These are phyloP conservation scores for Rhamnella rubrinervis DNA, from an alignment of 331 rosid species.

Conservation along the genomic window DNA sequence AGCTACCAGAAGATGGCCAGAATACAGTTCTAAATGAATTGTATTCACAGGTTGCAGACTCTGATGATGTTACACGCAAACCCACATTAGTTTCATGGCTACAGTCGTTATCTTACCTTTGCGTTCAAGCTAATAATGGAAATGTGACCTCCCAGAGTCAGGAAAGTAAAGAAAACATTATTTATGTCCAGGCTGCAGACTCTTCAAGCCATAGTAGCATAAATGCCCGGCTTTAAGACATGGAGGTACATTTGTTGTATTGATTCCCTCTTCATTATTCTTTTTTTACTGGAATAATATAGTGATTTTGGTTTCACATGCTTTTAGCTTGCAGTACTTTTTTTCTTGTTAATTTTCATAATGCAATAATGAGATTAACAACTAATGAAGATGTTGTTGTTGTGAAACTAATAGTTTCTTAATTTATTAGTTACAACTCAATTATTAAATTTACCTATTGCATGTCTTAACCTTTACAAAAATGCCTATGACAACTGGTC, in stretches of 20 bases:
- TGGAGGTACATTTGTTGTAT: constrained; percentile 9
- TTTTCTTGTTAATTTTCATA: background rate
- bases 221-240: constrained; percentile 55
- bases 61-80: constrained; percentile 87
- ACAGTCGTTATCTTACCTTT: constrained; percentile 84
- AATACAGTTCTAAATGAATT: constrained; percentile 68
- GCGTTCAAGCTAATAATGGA: constrained; percentile 44
- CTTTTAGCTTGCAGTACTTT: background rate
- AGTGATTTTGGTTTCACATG: background rate
- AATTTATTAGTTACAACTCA: too few species aligned
- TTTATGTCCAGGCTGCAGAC: constrained; percentile 28
- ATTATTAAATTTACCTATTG: too few species aligned
- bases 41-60: constrained; percentile 81
- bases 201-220: constrained; percentile 36
- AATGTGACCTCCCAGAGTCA: constrained; percentile 29
- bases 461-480: too few species aligned
- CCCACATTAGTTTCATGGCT: constrained; percentile 88
- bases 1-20: constrained; percentile 70
- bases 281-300: background rate
- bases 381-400: background rate
- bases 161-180: constrained; percentile 26
- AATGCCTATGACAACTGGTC: too few species aligned
- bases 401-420: too few species aligned
- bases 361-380: background rate
- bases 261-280: background rate